Conservation (phyloP, 2,329 filamentous ascomycete genomes). For the Aspergillus sojae region DNA sequence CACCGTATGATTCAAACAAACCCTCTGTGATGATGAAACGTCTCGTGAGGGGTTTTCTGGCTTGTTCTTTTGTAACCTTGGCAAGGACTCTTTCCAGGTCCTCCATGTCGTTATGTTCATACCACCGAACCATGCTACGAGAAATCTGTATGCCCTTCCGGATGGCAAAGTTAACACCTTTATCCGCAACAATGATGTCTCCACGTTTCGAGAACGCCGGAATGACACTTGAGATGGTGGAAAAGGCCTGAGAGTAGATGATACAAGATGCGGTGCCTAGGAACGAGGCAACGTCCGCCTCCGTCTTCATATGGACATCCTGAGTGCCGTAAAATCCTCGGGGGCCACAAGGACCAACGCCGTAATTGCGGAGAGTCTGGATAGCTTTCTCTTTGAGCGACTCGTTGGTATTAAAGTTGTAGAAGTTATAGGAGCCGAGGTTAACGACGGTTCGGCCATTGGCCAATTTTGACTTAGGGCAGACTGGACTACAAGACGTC, state of each 20-base stretch:
- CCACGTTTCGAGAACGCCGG: slow-evolving; percentile 96
- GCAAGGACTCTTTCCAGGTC: slow-evolving; percentile 85
- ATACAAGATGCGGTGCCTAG: slow-evolving; percentile 87
- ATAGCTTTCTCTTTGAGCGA: slow-evolving; percentile 93
- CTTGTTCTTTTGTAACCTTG: slow-evolving; percentile 84
- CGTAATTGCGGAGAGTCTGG: slow-evolving; percentile 89
- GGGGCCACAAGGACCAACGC: slow-evolving; percentile 93
- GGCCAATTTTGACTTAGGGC: slow-evolving; percentile 83
- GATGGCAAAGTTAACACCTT: slow-evolving; percentile 89
- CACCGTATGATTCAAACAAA: slow-evolving; percentile 86
- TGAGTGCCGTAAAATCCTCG: slow-evolving; percentile 98
- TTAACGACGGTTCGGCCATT: slow-evolving; percentile 92
- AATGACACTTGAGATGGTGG: slow-evolving; percentile 94
- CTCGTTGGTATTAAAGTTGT: slow-evolving; percentile 94
- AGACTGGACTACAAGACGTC: slow-evolving; percentile 67
- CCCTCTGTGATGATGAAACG: slow-evolving; percentile 96
- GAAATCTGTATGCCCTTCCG: slow-evolving; percentile 93
- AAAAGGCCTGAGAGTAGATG: slow-evolving; percentile 94
- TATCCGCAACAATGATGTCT: slow-evolving; percentile 95
- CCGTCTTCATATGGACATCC: slow-evolving; percentile 96
- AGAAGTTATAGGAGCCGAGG: slow-evolving; percentile 94
- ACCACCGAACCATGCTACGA: slow-evolving; percentile 89
- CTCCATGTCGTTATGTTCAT: slow-evolving; percentile 93
- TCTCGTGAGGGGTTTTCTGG: slow-evolving; percentile 83
- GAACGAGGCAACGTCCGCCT: slow-evolving; percentile 88